Conservation (phyloP, 371 early-diverging fungal genomes). For the Circinella umbellata region DNA sequence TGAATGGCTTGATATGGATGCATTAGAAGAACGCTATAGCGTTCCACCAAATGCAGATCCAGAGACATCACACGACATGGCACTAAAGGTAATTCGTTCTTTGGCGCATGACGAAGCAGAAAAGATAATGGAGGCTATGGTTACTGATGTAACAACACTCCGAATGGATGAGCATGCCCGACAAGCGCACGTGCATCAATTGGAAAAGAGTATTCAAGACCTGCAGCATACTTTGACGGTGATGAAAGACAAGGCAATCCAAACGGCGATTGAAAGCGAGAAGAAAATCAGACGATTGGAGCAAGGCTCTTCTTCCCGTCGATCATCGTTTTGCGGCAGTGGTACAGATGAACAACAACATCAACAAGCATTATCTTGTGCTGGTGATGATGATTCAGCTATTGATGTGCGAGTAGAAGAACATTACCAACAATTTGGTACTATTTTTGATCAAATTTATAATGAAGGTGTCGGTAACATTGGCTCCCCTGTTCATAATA, state of each 20-base stretch:
- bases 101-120: conserved; percentile 75
- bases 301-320: conserved; percentile 20
- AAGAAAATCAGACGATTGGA: conserved; percentile 70
- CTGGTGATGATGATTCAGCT: conserved; percentile 43
- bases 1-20: conserved; percentile 52
- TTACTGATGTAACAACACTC: conserved; percentile 78
- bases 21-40: conserved; percentile 59
- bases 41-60: conserved; percentile 61
- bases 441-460: conserved; percentile 63
- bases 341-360: background rate
- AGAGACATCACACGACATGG: conserved; percentile 61
- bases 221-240: conserved; percentile 72
- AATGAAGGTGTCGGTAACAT: conserved; percentile 51
- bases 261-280: conserved; percentile 76
- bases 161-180: conserved; percentile 66
- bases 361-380: background rate
- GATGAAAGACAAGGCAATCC: conserved; percentile 77
- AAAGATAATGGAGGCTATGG: conserved; percentile 69
- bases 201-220: conserved; percentile 75
- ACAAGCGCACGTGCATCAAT: conserved; percentile 59
- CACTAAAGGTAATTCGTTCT: conserved; percentile 68
- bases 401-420: conserved; percentile 46
- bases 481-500: conserved; percentile 1
- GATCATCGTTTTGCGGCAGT: conserved; percentile 13
- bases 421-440: conserved; percentile 40